These are phyloP conservation scores for Tinospora cordifolia DNA, from an alignment of 164 flowering plant species.

Conservation along the genomic window DNA sequence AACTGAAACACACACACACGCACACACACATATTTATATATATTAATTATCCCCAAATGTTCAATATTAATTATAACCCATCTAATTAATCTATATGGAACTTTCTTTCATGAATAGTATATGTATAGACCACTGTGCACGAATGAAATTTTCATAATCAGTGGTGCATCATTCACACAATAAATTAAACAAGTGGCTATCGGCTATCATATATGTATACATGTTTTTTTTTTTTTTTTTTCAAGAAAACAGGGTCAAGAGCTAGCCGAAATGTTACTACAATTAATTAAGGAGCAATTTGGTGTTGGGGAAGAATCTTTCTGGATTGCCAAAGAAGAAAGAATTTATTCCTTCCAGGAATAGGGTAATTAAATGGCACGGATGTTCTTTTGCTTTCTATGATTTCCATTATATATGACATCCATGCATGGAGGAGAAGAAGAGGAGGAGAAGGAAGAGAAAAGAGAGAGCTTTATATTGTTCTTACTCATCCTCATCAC, in stretches of 20 bases:
- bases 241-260: not conserved
- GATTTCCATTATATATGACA: slow-evolving; percentile 4
- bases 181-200: not conserved
- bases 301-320: slow-evolving; percentile 33
- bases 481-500: slow-evolving; percentile 23
- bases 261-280: not conserved
- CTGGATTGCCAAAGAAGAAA: slow-evolving; percentile 50
- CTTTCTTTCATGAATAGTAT: too few relatives aligned
- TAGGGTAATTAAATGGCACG: slow-evolving; percentile 16
- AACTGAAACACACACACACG: too few relatives aligned
- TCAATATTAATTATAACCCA: too few relatives aligned
- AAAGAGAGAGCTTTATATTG: slow-evolving; percentile 24
- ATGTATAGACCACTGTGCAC: too few relatives aligned
- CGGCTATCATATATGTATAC: too few relatives aligned
- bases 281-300: slow-evolving; percentile 6
- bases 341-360: slow-evolving; percentile 40
- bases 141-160: too few relatives aligned
- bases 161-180: too few relatives aligned
- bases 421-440: slow-evolving; percentile 8
- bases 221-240: too few relatives aligned
- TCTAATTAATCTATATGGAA: too few relatives aligned
- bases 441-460: slow-evolving; percentile 12
- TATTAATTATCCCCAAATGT: too few relatives aligned
- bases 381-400: slow-evolving; percentile 9
- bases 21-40: too few relatives aligned